phyloP scores from a whole-genome alignment of 805 yeast genomes.

The Candida easanensis region DNA sequence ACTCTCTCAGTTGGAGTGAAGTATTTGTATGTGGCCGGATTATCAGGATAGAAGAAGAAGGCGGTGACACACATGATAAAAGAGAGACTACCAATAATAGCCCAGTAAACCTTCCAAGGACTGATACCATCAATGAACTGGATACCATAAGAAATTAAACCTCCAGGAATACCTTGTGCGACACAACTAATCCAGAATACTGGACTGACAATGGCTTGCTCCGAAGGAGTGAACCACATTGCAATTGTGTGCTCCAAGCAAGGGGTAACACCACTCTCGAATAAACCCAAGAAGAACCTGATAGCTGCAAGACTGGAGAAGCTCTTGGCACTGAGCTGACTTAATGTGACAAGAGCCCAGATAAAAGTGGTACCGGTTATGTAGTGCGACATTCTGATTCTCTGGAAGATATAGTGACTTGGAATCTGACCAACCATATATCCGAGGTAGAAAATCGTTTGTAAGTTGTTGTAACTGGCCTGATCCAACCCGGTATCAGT shows the following conservation, averaged over 20 bases:
- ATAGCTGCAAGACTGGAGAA: constrained; percentile 31
- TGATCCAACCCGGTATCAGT: constrained; percentile 12
- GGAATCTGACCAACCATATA: constrained; percentile 51
- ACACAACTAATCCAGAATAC: constrained; percentile 30
- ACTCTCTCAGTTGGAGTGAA: constrained; percentile 41
- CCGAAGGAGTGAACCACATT: constrained; percentile 39
- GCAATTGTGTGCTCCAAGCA: constrained; percentile 38
- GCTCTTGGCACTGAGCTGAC: constrained; percentile 30
- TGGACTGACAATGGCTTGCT: constrained; percentile 44
- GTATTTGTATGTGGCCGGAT: constrained; percentile 43
- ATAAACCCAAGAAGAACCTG: constrained; percentile 40
- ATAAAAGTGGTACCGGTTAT: constrained; percentile 41
- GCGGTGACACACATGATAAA: constrained; percentile 30
- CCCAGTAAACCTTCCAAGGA: constrained; percentile 47
- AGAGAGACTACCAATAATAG: constrained; percentile 47
- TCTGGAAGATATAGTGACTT: constrained; percentile 38
- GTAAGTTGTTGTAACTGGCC: constrained; percentile 36
- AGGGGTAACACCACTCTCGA: constrained; percentile 48
- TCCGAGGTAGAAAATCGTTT: constrained; percentile 47
- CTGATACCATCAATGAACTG: constrained; percentile 16
- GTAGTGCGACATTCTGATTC: constrained; percentile 42
- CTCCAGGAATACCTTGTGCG: constrained; percentile 15
- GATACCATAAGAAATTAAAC: constrained; percentile 16
- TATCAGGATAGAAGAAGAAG: constrained; percentile 42
- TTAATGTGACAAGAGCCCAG: constrained; percentile 42